Evolutionary conservation across 2,329 filamentous ascomycete genomes (phyloP).

Genomic region (Epichloe aotearoae): DNA sequence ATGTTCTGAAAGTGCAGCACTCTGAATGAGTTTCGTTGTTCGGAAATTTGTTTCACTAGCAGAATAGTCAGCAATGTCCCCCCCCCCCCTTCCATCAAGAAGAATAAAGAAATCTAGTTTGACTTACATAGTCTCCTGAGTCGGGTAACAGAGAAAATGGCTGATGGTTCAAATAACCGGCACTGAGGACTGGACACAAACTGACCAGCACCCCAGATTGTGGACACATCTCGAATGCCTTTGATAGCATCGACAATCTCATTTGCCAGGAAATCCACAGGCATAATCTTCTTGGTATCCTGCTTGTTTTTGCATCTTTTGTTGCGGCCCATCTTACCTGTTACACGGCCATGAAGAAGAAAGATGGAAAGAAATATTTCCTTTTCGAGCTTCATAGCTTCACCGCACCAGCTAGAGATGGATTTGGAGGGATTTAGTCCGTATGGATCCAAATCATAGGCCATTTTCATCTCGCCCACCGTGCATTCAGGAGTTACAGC

Average conservation of each 20-base stretch:
- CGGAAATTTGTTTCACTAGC: constrained; percentile 14
- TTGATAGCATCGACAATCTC: constrained; percentile 1
- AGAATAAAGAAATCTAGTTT: neutral
- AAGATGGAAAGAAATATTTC: constrained; percentile 7
- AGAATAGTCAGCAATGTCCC: neutral
- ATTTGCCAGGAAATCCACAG: constrained; percentile 1
- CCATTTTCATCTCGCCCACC: constrained; percentile 8
- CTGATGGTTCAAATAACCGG: constrained; percentile 7
- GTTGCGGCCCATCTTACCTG: neutral
- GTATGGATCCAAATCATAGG: constrained; percentile 4
- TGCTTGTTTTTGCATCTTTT: neutral
- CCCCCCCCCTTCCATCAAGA: neutral
- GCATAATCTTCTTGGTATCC: neutral
- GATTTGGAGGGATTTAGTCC: neutral
- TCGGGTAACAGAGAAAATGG: constrained; percentile 4
- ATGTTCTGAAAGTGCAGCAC: constrained; percentile 19
- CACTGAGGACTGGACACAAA: constrained; percentile 4
- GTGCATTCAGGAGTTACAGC: constrained; percentile 15
- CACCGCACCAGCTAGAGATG: constrained; percentile 6
- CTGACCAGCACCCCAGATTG: constrained; percentile 9
- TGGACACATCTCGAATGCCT: constrained; percentile 1
- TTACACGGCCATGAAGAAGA: constrained; percentile 2
- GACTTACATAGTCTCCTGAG: constrained; percentile 14
- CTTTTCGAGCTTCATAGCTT: constrained; percentile 7
- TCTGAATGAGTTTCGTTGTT: constrained; percentile 7